Base-by-base conservation (phyloP, 2,329 filamentous ascomycete species). In the Erysiphe neolycopersici region DNA sequence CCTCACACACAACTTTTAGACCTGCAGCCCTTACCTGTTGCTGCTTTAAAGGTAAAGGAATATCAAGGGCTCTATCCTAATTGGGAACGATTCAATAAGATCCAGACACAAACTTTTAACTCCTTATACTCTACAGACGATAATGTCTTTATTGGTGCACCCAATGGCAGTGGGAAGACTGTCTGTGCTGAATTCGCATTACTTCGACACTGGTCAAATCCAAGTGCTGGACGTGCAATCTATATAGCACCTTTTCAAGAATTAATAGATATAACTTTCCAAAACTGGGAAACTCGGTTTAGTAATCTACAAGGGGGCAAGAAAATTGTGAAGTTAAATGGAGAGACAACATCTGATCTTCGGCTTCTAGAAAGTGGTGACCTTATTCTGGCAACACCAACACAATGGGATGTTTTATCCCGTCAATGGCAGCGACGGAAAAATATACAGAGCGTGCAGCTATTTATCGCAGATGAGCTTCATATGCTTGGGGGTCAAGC, bases 71-170 rank as follows among this genome's bases (percentile, higher is more conserved):
- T 98, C 17, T 98, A 94, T 56, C 75, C 81, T 3, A 67, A 78
- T 29, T 91, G 83, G 75, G 69, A 74, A 45, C 74, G 80, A 48
- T 98, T 98, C 67, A 98, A 98, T 64, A 89, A 89, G 58, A 80
- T 98, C 12, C 91, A 98, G 60, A 94, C 89, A 0, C 89, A 98
- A 58, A 82, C 83, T 0, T 98, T 95, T 66, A 93, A 93, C 56
- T 84, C 85, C 1, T 64, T 98, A 0, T 95, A 82, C 58, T 77
- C 79, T 41, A 79, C 81, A 0, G 81, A 95, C 56, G 83, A 95
- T 53, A 95, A 91, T 54, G 84, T 94, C 18, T 83, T 98, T 49
- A 64, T 98, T 49, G 85, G 83, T 39, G 79, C 87, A n/a, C 79
- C 89, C 1, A 85, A 85, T 9, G 87, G 89, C 38, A 93, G 83